Evolutionary conservation across 177 flowering plant genomes (phyloP).

Genomic region (Vitis hybrid): DNA sequence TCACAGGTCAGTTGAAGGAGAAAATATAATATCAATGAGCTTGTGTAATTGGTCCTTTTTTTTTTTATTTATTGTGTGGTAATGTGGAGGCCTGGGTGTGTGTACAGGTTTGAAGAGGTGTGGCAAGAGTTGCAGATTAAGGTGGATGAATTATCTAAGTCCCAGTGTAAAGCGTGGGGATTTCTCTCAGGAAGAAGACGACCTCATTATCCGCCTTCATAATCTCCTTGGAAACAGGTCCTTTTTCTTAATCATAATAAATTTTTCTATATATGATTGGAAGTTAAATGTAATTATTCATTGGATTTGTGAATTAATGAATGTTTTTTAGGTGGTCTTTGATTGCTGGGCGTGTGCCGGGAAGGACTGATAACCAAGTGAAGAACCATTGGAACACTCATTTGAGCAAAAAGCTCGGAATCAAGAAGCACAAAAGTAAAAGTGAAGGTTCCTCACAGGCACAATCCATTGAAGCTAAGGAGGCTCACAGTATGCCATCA

Average conservation of each 20-base stretch:
- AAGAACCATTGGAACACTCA: conserved; percentile 59
- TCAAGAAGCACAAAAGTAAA: conserved; percentile 9
- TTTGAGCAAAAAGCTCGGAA: conserved; percentile 40
- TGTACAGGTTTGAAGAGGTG: conserved; percentile 32
- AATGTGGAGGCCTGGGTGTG: neutral
- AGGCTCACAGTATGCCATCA: neutral
- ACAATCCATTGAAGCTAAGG: neutral
- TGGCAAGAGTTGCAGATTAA: conserved; percentile 49
- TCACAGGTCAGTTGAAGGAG: conserved; percentile 22
- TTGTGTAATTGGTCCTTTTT: neutral
- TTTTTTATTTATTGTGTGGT: neutral
- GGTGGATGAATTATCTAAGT: conserved; percentile 44
- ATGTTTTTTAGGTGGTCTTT: conserved; percentile 41
- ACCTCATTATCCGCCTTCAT: conserved; percentile 56
- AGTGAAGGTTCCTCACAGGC: neutral
- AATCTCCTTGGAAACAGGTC: conserved; percentile 57
- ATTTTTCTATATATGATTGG: no score
- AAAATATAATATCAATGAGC: neutral
- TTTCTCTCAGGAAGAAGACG: conserved; percentile 49
- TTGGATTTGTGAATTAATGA: no score
- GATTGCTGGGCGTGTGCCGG: conserved; percentile 50
- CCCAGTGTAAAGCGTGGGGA: conserved; percentile 39
- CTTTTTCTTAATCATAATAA: neutral
- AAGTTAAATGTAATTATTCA: no score
- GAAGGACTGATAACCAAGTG: conserved; percentile 53